phyloP scores from a whole-genome alignment of 2,329 filamentous ascomycete species.

The Penicillium sp. region DNA sequence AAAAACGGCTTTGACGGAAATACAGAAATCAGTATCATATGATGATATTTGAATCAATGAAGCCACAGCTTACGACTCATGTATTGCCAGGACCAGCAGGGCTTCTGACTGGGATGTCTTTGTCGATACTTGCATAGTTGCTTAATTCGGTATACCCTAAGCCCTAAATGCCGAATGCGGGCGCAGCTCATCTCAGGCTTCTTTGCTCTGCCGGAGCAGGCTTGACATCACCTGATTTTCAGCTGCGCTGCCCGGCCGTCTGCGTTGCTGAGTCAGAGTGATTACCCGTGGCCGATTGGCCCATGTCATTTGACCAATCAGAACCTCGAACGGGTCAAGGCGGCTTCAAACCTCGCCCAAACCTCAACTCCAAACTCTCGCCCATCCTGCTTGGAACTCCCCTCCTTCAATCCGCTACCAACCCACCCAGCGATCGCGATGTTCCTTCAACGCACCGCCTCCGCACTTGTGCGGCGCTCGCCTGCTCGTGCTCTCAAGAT shows the following conservation, averaged over 20 bases:
- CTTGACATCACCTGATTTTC: no score
- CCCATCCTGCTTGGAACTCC: conserved; percentile 21
- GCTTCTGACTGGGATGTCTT: no score
- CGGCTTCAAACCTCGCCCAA: conserved; percentile 34
- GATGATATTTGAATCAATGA: neutral
- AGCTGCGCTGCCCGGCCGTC: conserved; percentile 8
- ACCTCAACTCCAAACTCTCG: conserved; percentile 32
- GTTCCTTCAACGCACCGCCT: conserved; percentile 45
- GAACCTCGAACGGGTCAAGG: conserved; percentile 27
- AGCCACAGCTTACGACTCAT: neutral
- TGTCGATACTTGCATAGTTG: no score
- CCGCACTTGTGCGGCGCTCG: conserved; percentile 42
- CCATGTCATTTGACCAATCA: conserved; percentile 13
- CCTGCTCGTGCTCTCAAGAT: conserved; percentile 38
- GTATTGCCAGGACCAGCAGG: no score
- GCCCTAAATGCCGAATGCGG: conserved; percentile 10
- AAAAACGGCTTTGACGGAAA: neutral
- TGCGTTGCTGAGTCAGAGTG: conserved; percentile 13
- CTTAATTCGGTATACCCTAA: conserved; percentile 9
- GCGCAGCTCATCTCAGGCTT: neutral
- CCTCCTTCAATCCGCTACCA: conserved; percentile 11
- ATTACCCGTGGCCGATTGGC: conserved; percentile 9
- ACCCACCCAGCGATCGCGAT: conserved; percentile 31
- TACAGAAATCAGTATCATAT: neutral
- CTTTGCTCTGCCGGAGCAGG: conserved; percentile 10